These are phyloP conservation scores for Sphaerulina musiva DNA, from an alignment of 2,329 filamentous ascomycete genomes.

Conservation along the genomic window DNA sequence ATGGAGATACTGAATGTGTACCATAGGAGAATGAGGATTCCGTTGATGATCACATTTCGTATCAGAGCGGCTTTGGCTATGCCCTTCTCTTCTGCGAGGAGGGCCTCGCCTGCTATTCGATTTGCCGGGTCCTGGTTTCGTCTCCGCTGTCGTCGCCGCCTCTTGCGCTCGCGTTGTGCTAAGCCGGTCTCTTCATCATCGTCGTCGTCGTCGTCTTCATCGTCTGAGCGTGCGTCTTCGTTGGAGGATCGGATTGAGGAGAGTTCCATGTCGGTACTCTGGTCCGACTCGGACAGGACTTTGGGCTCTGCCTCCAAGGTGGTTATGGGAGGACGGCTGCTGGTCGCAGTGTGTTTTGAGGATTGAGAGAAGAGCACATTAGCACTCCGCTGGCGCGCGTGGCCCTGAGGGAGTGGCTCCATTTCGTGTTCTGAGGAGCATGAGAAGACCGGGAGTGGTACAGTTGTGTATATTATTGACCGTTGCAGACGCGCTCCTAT, in stretches of 20 bases:
- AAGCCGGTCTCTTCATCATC: constrained; percentile 84
- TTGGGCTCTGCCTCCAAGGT: neutral
- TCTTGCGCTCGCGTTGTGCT: constrained; percentile 59
- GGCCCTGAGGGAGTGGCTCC: neutral
- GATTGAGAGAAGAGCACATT: neutral
- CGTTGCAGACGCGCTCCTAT: too few species aligned
- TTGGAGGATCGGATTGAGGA: constrained; percentile 17
- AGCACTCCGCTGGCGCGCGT: neutral
- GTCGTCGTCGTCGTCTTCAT: constrained; percentile 50
- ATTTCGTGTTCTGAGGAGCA: neutral
- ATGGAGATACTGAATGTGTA: constrained; percentile 87
- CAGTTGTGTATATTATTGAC: too few species aligned
- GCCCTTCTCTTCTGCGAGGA: constrained; percentile 60
- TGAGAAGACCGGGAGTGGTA: too few species aligned
- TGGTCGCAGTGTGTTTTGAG: neutral
- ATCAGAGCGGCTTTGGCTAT: constrained; percentile 69
- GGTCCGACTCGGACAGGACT: constrained; percentile 10
- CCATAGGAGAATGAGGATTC: constrained; percentile 78
- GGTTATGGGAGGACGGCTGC: neutral
- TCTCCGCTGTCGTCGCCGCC: constrained; percentile 58
- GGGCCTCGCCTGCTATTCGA: constrained; percentile 52
- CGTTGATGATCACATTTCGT: constrained; percentile 64
- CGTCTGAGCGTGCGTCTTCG: constrained; percentile 10
- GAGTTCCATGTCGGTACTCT: constrained; percentile 18
- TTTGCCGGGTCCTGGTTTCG: constrained; percentile 64